Percentiles rank a stretch among this genome's conserved stretches.
Evolutionary conservation across 495 filamentous ascomycete genomes (phyloP).

Genomic region (Aspergillus ellipticus): DNA sequence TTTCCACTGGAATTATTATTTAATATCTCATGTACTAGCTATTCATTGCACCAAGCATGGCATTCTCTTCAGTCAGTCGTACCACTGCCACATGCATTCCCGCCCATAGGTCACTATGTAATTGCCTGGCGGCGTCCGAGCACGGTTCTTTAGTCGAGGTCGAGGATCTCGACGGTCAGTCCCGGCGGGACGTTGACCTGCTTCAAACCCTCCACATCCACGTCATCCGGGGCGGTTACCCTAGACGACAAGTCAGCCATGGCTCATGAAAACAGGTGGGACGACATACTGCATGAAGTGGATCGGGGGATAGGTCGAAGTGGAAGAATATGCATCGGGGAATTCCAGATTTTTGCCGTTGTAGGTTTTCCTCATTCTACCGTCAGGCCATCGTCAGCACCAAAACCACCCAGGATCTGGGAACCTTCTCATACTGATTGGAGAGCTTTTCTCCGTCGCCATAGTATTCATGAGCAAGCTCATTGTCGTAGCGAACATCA

Average conservation of each 20-base stretch:
- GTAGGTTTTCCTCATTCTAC: conserved; percentile 18
- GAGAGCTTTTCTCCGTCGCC: conserved; percentile 20
- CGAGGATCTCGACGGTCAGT: conserved; percentile 18
- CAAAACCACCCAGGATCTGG: neutral
- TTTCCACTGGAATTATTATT: too few relatives aligned
- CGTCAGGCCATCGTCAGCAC: neutral
- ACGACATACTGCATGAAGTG: conserved; percentile 21
- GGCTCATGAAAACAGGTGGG: neutral
- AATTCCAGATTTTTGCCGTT: conserved; percentile 13
- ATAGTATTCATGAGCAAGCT: conserved; percentile 18
- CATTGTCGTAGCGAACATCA: conserved; percentile 22
- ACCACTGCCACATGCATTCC: too few relatives aligned
- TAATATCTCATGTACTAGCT: too few relatives aligned
- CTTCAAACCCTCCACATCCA: conserved; percentile 12
- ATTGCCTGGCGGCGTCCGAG: neutral
- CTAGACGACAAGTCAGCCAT: conserved; percentile 3
- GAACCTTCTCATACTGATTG: conserved; percentile 5
- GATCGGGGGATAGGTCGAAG: conserved; percentile 17
- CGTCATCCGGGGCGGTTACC: conserved; percentile 15
- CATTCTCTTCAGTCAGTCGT: too few relatives aligned
- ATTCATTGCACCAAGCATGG: too few relatives aligned
- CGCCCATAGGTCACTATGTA: too few relatives aligned
- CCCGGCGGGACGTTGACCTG: conserved; percentile 15
- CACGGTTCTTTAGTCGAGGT: neutral
- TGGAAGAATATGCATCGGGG: conserved; percentile 18